phyloP scores from a whole-genome alignment of 1,139 yeast species.

The Blastobotrys elegans region DNA sequence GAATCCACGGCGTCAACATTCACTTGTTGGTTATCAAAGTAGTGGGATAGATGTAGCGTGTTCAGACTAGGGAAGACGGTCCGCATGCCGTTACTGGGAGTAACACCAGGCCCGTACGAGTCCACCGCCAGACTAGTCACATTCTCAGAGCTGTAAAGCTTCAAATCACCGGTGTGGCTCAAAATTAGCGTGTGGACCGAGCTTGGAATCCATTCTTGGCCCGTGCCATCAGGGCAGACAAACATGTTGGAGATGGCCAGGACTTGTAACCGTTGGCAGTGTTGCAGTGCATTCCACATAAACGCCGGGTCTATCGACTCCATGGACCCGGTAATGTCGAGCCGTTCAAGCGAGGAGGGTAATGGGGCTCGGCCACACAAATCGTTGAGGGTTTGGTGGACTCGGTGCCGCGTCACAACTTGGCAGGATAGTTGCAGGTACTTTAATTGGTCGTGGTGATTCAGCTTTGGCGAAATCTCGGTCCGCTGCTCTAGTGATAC shows the following conservation, averaged over 20 bases:
- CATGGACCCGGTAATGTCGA: constrained; percentile 4
- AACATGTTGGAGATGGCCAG: background rate
- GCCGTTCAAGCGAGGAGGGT: constrained; percentile 6
- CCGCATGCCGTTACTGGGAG: background rate
- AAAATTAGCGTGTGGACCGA: constrained; percentile 1
- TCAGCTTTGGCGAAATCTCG: background rate
- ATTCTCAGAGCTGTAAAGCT: background rate
- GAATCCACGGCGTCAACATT: background rate
- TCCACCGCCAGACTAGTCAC: background rate
- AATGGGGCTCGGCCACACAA: constrained; percentile 4
- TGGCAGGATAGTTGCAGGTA: constrained; percentile 1
- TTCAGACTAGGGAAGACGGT: constrained; percentile 1
- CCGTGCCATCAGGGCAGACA: background rate
- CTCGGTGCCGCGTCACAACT: background rate
- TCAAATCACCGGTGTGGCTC: background rate
- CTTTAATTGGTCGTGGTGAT: background rate
- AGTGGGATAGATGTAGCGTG: background rate
- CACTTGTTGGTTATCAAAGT: background rate
- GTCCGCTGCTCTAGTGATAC: background rate
- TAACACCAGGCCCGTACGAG: background rate
- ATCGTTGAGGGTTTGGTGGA: constrained; percentile 7
- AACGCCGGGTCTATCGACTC: constrained; percentile 2
- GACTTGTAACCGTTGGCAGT: background rate
- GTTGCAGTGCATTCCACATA: background rate
- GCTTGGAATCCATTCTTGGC: background rate